Conservation (phyloP, 306 rosid genomes). For the Heteromeles arbutifolia region DNA sequence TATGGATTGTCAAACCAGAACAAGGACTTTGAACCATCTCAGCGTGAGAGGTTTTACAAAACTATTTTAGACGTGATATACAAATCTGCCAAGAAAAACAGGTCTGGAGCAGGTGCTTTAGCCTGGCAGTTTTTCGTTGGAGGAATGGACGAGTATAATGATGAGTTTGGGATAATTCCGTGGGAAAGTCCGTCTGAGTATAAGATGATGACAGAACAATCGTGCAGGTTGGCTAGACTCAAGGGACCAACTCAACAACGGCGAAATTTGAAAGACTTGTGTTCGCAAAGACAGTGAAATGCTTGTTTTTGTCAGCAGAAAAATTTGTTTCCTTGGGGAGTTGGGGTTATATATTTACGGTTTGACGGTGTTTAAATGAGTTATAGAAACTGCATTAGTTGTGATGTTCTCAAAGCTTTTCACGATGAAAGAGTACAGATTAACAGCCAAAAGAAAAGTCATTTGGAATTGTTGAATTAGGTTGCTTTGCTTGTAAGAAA, state of each 20-base stretch:
- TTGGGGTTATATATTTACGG: background rate
- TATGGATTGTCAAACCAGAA: constrained; percentile 68
- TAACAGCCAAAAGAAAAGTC: background rate
- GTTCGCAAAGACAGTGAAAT: constrained; percentile 35
- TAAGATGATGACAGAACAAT: constrained; percentile 46
- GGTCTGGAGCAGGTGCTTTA: constrained; percentile 77
- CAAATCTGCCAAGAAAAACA: constrained; percentile 72
- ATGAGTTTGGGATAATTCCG: constrained; percentile 82
- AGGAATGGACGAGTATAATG: constrained; percentile 69
- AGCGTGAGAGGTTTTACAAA: constrained; percentile 57
- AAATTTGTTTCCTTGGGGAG: background rate
- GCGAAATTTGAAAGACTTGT: constrained; percentile 40
- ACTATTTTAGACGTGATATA: constrained; percentile 48
- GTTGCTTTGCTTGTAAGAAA: background rate
- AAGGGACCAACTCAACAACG: constrained; percentile 42
- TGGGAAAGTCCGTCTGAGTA: constrained; percentile 52
- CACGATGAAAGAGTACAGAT: background rate
- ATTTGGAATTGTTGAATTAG: background rate
- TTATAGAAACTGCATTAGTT: constrained; percentile 10
- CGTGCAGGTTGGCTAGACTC: constrained; percentile 70
- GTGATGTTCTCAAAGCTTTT: background rate
- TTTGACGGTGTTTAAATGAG: constrained; percentile 12
- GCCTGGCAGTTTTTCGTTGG: constrained; percentile 82
- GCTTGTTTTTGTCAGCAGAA: background rate
- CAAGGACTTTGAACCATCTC: constrained; percentile 42